Evolutionary conservation across 495 filamentous ascomycete species (phyloP), one percentile per base, ranked within the genome.

Genomic region (Pyronema omphalodes): DNA sequence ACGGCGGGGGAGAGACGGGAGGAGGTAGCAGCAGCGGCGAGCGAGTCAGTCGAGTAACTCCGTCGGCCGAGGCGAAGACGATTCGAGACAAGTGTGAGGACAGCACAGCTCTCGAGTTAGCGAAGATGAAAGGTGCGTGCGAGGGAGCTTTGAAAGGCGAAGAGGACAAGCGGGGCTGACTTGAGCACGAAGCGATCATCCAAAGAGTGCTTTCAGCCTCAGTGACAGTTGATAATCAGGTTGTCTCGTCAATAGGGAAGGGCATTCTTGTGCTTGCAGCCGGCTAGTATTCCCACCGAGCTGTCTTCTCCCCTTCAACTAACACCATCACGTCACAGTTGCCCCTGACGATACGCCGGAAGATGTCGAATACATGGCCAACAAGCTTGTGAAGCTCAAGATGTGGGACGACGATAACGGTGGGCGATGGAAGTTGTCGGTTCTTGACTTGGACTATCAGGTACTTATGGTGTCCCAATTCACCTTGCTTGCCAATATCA

Each of bases 391-490:
- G 33, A 96, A 93, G 68, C 71, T 91, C 58, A 89, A 82, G 67
- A 65, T 96, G 39, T 99, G 86, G 85, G 81, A 85, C 57, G 23
- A 44, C 29, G 82, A 83, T 34, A 74, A 82, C 6, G 61, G 55
- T 33, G 80, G 78, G 17, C 73, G 61, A 83, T 99, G 34, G 76
- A 83, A 67, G 85, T 94, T 55, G 84, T 96, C 57, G 69, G 51
- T 57, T n/a, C 19, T 64, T 8, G 60, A 63, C 29, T 78, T 54
- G 88, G 87, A 52, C 36, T 55, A 63, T 33, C 88, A 96, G 66
- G 74, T 99, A 9, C 79, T 99, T 3, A 44, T 65, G 88, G 93
- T 99, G n/a, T 95, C 93, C 7, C 93, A 99, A 68, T 99, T 99
- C 63, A 99, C 93, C 9, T 78, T 99, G 35, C 79, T 89, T 40